Evolutionary conservation across 768 basidiomycete species (phyloP), one percentile per base, ranked within the genome.

Genomic region (Coprinopsis marcescibilis): DNA sequence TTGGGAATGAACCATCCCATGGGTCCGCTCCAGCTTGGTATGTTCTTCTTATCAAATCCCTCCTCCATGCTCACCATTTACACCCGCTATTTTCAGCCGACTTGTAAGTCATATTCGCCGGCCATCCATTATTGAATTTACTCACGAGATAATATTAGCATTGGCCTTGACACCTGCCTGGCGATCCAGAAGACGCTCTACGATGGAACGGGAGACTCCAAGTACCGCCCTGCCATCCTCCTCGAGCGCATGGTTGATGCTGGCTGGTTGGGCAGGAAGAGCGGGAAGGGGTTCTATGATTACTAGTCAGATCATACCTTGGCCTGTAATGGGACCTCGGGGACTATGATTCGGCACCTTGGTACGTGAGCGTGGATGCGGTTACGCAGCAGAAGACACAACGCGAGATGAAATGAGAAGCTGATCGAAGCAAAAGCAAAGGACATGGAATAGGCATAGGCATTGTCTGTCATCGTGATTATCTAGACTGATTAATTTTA

Each of bases 181-280:
- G 82, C 89, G 2, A 96, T 96, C 57, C 92, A 95, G 57, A 80
- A 88, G 60, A 92, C 90, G 0, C 74, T 96, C 4, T 89, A 93
- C 54, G 77, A 76, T 42, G 91, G 92, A 47, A 95, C 91, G 7
- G 80, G 87, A 0, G 95, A 98, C 65, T 88, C 87, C 7, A 98
- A 98, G 64, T 97, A 98, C 65, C 82, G 95, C 4, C 94, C 95
- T 0, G 84, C 85, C 50, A 74, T 93, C 20, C 73, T 98, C 14
- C 76, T 98, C 7, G 88, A 92, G 57, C 77, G 91, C 27, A 97
- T 98, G 95, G 95, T 98, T 3, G 90, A 95, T 60, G 95, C 95
- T 15, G 83, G 86, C 41, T 98, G 89, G 89, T 75, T 87, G 43
- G 95, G 95, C 10, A 84, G 76, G 72, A 95, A 95, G 73, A 89